These are phyloP conservation scores for Haplosporangium sp. DNA, from an alignment of 371 early-diverging fungal genomes.

Conservation along the genomic window DNA sequence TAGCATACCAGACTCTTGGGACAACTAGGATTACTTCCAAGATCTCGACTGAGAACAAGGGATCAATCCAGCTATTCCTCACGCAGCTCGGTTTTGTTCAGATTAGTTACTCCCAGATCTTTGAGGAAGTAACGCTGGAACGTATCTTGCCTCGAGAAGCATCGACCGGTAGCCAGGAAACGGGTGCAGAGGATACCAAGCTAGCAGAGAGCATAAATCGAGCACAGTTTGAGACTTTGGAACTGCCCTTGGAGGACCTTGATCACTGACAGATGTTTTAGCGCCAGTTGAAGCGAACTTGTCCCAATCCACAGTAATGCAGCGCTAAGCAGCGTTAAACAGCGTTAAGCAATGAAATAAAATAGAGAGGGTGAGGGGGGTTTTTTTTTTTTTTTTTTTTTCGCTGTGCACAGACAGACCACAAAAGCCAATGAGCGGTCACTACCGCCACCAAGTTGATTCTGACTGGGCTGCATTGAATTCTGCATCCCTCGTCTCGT, in stretches of 20 bases:
- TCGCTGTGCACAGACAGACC: too few relatives aligned
- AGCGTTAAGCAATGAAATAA: too few relatives aligned
- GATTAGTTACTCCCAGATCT: conserved; percentile 72
- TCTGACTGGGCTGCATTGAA: too few relatives aligned
- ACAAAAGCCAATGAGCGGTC: too few relatives aligned
- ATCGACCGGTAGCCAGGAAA: neutral
- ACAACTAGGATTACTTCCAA: conserved; percentile 80
- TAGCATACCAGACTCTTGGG: conserved; percentile 64
- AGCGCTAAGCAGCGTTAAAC: too few relatives aligned
- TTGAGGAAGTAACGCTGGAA: conserved; percentile 83
- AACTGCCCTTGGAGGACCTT: conserved; percentile 21
- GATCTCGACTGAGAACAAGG: conserved; percentile 78
- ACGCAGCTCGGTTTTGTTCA: conserved; percentile 77
- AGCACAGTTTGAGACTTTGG: conserved; percentile 26
- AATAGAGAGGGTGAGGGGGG: neutral
- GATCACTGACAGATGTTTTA: conserved; percentile 8
- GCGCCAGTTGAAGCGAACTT: neutral
- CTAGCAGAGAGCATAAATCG: neutral
- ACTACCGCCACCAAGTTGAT: too few relatives aligned
- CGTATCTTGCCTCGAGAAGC: conserved; percentile 18
- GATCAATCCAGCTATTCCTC: conserved; percentile 78
- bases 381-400: conserved; percentile 1
- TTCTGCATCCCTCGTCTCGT: too few relatives aligned
- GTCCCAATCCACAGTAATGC: neutral
- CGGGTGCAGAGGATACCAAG: neutral